Percentiles rank a stretch among this genome's conserved stretches.
Evolutionary conservation across 352 stramenopile species (phyloP).

Genomic region (Thalassiosira oceanica): DNA sequence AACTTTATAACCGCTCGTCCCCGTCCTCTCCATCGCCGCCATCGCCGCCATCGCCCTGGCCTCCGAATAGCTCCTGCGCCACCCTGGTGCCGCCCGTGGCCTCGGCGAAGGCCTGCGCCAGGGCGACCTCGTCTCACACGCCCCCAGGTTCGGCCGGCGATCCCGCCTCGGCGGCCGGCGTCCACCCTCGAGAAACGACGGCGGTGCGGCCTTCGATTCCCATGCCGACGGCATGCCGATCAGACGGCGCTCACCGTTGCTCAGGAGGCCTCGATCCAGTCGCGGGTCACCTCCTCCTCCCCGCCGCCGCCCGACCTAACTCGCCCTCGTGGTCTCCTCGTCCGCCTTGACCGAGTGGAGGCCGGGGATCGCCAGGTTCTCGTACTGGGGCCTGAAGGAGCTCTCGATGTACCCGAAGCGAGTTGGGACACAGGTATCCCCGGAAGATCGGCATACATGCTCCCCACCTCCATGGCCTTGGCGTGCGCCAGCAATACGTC

Average conservation of each 20-base stretch:
- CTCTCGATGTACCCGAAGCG: slow-evolving; percentile 64
- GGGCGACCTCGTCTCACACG: slow-evolving; percentile 14
- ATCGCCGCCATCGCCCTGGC: neutral
- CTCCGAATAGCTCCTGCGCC: slow-evolving; percentile 12
- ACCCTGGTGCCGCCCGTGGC: slow-evolving; percentile 17
- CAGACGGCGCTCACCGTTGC: too few species aligned
- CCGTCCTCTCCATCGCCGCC: slow-evolving; percentile 20
- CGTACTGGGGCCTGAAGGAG: slow-evolving; percentile 54
- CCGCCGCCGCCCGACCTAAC: neutral
- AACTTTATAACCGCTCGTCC: too few species aligned
- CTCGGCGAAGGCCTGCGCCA: slow-evolving; percentile 30
- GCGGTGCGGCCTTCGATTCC: too few species aligned
- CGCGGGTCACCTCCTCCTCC: neutral
- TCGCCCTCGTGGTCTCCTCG: slow-evolving; percentile 11
- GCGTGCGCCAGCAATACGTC: slow-evolving; percentile 63
- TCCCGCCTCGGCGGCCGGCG: too few species aligned
- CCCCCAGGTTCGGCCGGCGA: too few species aligned
- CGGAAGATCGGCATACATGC: slow-evolving; percentile 73
- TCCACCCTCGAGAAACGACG: too few species aligned
- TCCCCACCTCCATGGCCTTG: slow-evolving; percentile 68
- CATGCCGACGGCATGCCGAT: too few species aligned
- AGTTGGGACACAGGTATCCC: slow-evolving; percentile 76
- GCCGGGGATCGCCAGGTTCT: slow-evolving; percentile 65
- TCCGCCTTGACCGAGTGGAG: slow-evolving; percentile 40
- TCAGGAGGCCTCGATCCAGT: too few species aligned